Conservation (phyloP, 495 filamentous ascomycete species). For the Penicillium daleae region DNA sequence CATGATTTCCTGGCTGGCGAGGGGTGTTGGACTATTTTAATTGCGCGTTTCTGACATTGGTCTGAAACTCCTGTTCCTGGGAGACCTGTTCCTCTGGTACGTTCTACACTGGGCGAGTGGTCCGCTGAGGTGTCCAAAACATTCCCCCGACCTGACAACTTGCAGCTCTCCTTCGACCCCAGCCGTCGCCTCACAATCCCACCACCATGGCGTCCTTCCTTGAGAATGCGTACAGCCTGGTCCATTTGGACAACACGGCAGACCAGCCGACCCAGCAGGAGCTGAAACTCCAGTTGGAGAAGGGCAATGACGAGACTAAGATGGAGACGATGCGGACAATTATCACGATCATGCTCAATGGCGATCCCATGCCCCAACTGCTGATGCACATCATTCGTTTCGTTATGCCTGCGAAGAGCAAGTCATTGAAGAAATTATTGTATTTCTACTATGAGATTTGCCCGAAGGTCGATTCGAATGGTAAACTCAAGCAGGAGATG, state of each 20-base stretch:
- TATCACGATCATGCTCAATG: slow-evolving; percentile 96
- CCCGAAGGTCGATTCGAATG: slow-evolving; percentile 86
- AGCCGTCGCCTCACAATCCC: slow-evolving; percentile 26
- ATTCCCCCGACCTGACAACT: slow-evolving; percentile 46
- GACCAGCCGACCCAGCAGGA: slow-evolving; percentile 91
- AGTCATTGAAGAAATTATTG: slow-evolving; percentile 94
- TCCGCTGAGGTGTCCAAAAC: slow-evolving; percentile 39
- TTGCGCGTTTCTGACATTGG: slow-evolving; percentile 31
- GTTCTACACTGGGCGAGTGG: slow-evolving; percentile 15
- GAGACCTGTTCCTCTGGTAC: slow-evolving; percentile 36
- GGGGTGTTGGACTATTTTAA: slow-evolving; percentile 46
- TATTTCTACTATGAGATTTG: slow-evolving; percentile 99
- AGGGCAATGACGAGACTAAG: slow-evolving; percentile 95
- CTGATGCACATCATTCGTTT: slow-evolving; percentile 99
- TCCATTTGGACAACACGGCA: slow-evolving; percentile 92
- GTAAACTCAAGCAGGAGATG: slow-evolving; percentile 99
- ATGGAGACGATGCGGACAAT: slow-evolving; percentile 98
- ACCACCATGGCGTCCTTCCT: slow-evolving; percentile 90
- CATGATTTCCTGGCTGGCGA: slow-evolving; percentile 48
- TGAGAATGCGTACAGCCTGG: slow-evolving; percentile 89
- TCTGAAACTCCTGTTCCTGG: slow-evolving; percentile 26
- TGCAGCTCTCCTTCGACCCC: slow-evolving; percentile 42
- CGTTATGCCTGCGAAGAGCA: slow-evolving; percentile 97
- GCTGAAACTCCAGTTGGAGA: slow-evolving; percentile 91
- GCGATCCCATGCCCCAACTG: slow-evolving; percentile 90